Evolutionary conservation across 139 green algal genomes (phyloP).

Genomic region (Picocystis salinarum): DNA sequence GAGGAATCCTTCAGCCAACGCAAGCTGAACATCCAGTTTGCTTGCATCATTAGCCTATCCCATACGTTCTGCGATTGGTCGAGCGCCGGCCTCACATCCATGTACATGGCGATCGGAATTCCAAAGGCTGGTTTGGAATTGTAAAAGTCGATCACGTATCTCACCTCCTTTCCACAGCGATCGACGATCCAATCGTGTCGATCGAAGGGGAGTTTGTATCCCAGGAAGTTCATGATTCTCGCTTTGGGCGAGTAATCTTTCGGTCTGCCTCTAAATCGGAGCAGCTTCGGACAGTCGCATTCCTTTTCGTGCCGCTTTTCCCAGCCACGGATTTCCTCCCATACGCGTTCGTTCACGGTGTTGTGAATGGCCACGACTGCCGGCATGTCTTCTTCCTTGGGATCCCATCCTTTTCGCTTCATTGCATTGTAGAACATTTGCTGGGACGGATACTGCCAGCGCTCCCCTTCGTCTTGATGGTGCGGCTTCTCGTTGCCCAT

Average conservation of each 20-base stretch:
- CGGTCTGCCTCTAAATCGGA: conserved; percentile 55
- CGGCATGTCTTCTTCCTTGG: conserved; percentile 14
- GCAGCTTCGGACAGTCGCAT: conserved; percentile 37
- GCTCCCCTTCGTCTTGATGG: not conserved
- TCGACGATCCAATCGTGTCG: conserved; percentile 89
- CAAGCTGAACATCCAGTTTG: too few species aligned
- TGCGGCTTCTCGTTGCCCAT: too few species aligned
- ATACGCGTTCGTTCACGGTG: conserved; percentile 78
- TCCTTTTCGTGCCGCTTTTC: conserved; percentile 35
- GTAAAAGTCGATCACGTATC: conserved; percentile 95
- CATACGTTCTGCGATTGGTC: too few species aligned
- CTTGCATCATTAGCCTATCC: too few species aligned
- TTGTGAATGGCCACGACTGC: conserved; percentile 87
- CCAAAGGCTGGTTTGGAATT: conserved; percentile 36
- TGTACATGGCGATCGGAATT: conserved; percentile 61
- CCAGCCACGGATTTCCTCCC: conserved; percentile 52
- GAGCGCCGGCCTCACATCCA: conserved; percentile 74
- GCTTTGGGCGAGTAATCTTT: conserved; percentile 74
- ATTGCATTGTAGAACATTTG: conserved; percentile 90
- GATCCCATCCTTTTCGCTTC: conserved; percentile 46
- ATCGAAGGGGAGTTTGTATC: conserved; percentile 83
- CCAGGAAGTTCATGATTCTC: conserved; percentile 68
- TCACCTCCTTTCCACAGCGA: conserved; percentile 52
- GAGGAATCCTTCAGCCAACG: too few species aligned
- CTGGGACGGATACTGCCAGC: conserved; percentile 69